Conservation (phyloP, 495 filamentous ascomycete genomes). For the Jackrogersella minutella region DNA sequence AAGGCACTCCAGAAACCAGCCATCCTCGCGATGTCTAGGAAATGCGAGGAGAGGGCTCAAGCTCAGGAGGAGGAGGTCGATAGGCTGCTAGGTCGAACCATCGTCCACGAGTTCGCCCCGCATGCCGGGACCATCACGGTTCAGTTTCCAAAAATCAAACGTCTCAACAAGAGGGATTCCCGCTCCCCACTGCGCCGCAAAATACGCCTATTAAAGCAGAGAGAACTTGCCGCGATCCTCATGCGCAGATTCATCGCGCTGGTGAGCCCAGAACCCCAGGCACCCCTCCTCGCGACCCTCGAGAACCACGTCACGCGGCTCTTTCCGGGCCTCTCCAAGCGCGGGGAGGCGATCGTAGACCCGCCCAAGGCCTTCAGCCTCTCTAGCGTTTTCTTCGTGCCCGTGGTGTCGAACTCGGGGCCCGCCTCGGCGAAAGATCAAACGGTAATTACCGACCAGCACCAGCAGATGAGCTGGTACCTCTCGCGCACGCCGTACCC, state of each 20-base stretch:
- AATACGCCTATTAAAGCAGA: constrained; percentile 44
- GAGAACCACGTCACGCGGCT: constrained; percentile 48
- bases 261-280: constrained; percentile 49
- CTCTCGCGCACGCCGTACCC: constrained; percentile 51
- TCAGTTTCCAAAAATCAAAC: constrained; percentile 46
- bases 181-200: constrained; percentile 31
- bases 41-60: constrained; percentile 44
- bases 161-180: constrained; percentile 20
- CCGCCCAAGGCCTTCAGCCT: constrained; percentile 60
- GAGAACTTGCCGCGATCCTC: constrained; percentile 50
- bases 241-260: constrained; percentile 50
- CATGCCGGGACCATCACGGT: constrained; percentile 53
- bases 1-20: constrained; percentile 70
- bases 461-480: constrained; percentile 46
- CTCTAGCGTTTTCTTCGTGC: constrained; percentile 63
- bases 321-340: constrained; percentile 44
- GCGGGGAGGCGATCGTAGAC: constrained; percentile 2
- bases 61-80: constrained; percentile 48
- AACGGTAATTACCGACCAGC: neutral
- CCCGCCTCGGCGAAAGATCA: neutral
- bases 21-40: constrained; percentile 63
- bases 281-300: constrained; percentile 43
- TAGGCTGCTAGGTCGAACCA: constrained; percentile 40
- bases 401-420: constrained; percentile 40
- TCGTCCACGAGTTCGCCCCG: constrained; percentile 51